Evolutionary conservation across 495 filamentous ascomycete genomes (phyloP), one percentile per base, ranked within the genome.

Genomic region (Aspergillus indologenus): DNA sequence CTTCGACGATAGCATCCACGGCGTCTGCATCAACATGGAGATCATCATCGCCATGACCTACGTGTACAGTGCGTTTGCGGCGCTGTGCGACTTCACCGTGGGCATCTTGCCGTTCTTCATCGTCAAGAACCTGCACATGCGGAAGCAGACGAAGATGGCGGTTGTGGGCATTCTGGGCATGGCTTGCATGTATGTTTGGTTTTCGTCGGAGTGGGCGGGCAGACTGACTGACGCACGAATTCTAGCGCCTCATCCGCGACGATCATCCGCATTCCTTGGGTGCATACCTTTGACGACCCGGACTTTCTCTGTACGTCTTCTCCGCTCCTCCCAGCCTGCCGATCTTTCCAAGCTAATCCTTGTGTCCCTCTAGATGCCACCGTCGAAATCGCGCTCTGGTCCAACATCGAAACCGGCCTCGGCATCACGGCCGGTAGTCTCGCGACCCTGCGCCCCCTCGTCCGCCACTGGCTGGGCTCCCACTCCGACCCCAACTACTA

Each of bases 341-440:
- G 3, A 20, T 34, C n/a, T 22, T 17, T 49, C 7, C 14, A 54
- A 11, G 12, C 54, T 17, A 53, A 54, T 40, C 26, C 43, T 15
- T 40, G 34, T 40, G 34, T 40, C 42, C 24, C 21, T 21, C 12
- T 45, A 76, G 74, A 73, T 40, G 66, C 76, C 20, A 79, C 75
- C 43, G 67, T 69, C 55, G 65, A 75, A 51, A 72, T 79, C 53
- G 74, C 74, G 23, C 62, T 79, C 53, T 80, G 77, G 77, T 76
- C 74, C 45, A 72, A 69, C 53, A 68, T 74, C 58, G 77, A 81
- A 64, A 64, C 64, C n/a, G 75, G 71, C 20, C 67, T 80, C 0
- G 78, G 76, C 17, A 78, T 81, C 59, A 71, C 77, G 0, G 75
- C 76, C 47, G 78, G 72, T 12, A 77, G 74, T 55, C 74, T 81